Conservation (phyloP, 305 asterid species). For the Withania somnifera region DNA sequence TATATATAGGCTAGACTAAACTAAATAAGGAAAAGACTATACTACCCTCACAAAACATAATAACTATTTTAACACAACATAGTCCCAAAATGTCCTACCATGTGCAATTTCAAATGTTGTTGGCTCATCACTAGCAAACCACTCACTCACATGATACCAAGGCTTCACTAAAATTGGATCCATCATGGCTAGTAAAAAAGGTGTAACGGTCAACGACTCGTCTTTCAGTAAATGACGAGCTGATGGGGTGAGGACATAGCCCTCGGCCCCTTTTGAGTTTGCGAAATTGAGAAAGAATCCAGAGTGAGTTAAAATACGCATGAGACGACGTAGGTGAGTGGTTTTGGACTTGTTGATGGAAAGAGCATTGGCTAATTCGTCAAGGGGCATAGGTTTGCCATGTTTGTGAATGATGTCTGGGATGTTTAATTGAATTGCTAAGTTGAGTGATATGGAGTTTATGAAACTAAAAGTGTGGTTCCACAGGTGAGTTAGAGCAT, state of each 20-base stretch:
- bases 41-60: too few species aligned
- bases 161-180: slow-evolving; percentile 20
- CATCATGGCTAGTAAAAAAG: not conserved
- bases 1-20: too few species aligned
- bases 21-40: too few species aligned
- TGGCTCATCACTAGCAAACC: slow-evolving; percentile 20
- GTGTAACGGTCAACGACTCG: not conserved
- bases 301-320: slow-evolving; percentile 19
- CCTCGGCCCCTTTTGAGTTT: not conserved
- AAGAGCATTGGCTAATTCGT: slow-evolving; percentile 15
- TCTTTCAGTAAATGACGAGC: slow-evolving; percentile 16
- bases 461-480: slow-evolving; percentile 15
- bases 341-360: slow-evolving; percentile 18
- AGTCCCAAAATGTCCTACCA: slow-evolving; percentile 20
- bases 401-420: slow-evolving; percentile 25
- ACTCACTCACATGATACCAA: slow-evolving; percentile 14
- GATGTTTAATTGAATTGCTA: slow-evolving; percentile 23
- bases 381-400: slow-evolving; percentile 25
- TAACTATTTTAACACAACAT: too few species aligned
- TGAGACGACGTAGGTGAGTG: slow-evolving; percentile 9
- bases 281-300: slow-evolving; percentile 10
- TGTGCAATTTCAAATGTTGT: slow-evolving; percentile 5
- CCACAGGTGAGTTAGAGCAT: slow-evolving; percentile 28
- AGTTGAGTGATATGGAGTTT: slow-evolving; percentile 18
- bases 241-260: slow-evolving; percentile 18